Evolutionary conservation across 2,329 filamentous ascomycete species (phyloP).

Genomic region (Didymosphaeria variabile): DNA sequence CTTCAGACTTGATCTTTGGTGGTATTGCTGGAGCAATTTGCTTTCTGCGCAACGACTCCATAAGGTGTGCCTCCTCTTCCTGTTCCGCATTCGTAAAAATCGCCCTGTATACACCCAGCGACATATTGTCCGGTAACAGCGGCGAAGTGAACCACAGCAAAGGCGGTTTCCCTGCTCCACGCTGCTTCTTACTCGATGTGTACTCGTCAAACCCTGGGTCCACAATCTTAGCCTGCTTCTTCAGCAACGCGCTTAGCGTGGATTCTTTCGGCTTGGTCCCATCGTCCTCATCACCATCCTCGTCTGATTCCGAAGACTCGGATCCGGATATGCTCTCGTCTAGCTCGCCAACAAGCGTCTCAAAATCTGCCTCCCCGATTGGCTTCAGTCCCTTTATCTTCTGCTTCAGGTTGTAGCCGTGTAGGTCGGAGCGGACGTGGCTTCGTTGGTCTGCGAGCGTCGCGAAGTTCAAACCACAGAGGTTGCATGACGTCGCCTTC

Average conservation of each 20-base stretch:
- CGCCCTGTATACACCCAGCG: constrained; percentile 84
- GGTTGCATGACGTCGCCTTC: constrained; percentile 77
- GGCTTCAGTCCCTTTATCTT: constrained; percentile 77
- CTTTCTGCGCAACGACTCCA: constrained; percentile 76
- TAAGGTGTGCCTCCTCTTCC: constrained; percentile 66
- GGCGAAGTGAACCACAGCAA: constrained; percentile 87
- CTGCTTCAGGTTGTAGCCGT: constrained; percentile 94
- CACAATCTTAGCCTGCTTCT: constrained; percentile 80
- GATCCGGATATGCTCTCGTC: constrained; percentile 95
- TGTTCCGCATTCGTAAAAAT: constrained; percentile 79
- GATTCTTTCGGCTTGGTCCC: constrained; percentile 67
- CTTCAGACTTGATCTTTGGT: constrained; percentile 59
- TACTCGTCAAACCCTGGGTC: constrained; percentile 62
- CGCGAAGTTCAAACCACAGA: constrained; percentile 78
- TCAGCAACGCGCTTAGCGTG: constrained; percentile 78
- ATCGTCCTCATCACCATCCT: constrained; percentile 71
- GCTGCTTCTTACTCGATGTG: constrained; percentile 59
- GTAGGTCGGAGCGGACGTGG: constrained; percentile 89
- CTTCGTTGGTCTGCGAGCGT: constrained; percentile 81
- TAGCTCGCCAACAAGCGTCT: constrained; percentile 82
- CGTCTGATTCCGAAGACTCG: constrained; percentile 74
- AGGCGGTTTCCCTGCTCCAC: constrained; percentile 72
- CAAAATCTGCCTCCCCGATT: constrained; percentile 84
- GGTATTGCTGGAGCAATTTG: constrained; percentile 73
- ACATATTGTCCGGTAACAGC: constrained; percentile 77